These are phyloP conservation scores for Lactarius sp. DNA, from an alignment of 768 basidiomycete species.

Conservation along the genomic window DNA sequence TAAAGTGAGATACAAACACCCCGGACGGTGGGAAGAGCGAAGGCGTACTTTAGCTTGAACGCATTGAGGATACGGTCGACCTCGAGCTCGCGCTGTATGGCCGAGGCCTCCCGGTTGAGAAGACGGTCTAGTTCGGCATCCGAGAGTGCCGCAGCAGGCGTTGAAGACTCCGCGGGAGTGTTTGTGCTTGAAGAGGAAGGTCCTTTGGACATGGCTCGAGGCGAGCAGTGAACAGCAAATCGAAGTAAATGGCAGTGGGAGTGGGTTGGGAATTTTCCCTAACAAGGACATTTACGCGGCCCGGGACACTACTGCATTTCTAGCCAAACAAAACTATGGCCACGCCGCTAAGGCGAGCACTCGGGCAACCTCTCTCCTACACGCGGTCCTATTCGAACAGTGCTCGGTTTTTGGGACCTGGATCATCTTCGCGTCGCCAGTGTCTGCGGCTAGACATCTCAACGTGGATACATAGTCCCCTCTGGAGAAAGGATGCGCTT, in stretches of 20 bases:
- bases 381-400: background rate
- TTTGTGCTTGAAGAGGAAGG: constrained; percentile 9
- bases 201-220: constrained; percentile 1
- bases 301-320: background rate
- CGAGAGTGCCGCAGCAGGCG: constrained; percentile 26
- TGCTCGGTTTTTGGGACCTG: background rate
- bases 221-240: background rate
- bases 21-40: background rate
- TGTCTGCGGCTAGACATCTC: background rate
- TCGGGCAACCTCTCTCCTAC: background rate
- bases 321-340: background rate
- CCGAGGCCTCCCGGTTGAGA: constrained; percentile 73
- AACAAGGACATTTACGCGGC: background rate
- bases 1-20: background rate
- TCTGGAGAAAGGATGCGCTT: background rate
- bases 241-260: background rate
- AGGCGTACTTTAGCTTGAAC: constrained; percentile 89
- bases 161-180: constrained; percentile 11
- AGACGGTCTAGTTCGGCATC: constrained; percentile 74
- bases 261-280: too few relatives aligned
- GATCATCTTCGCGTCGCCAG: background rate
- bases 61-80: constrained; percentile 89
- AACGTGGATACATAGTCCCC: background rate
- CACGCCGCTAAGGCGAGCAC: background rate
- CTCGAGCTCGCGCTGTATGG: constrained; percentile 82